Evolutionary conservation across 2,329 filamentous ascomycete genomes (phyloP).

Genomic region (Ramularia collo-cygni): DNA sequence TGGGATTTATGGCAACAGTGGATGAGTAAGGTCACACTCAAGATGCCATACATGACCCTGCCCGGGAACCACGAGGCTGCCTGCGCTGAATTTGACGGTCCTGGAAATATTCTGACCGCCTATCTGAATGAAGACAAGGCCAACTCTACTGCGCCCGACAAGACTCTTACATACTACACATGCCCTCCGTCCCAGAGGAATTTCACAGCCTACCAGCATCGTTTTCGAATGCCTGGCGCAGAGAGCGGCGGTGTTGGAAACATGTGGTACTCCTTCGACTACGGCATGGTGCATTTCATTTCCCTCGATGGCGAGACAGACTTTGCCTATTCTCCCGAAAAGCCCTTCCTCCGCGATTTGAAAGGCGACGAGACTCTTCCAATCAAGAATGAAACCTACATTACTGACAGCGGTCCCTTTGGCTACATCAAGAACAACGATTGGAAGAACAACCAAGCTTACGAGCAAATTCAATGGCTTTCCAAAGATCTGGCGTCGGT

Average conservation of each 20-base stretch:
- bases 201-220: slow-evolving; percentile 46
- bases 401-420: slow-evolving; percentile 46
- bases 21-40: slow-evolving; percentile 37
- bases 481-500: slow-evolving; percentile 40
- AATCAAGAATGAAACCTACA: slow-evolving; percentile 37
- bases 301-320: slow-evolving; percentile 45
- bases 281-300: slow-evolving; percentile 48
- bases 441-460: slow-evolving; percentile 37
- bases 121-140: slow-evolving; percentile 40
- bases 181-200: slow-evolving; percentile 47
- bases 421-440: slow-evolving; percentile 35
- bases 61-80: slow-evolving; percentile 47
- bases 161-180: slow-evolving; percentile 44
- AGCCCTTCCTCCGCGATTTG: slow-evolving; percentile 40
- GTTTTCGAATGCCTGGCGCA: slow-evolving; percentile 46
- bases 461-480: slow-evolving; percentile 44
- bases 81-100: slow-evolving; percentile 45
- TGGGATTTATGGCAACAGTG: slow-evolving; percentile 49
- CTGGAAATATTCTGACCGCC: slow-evolving; percentile 39
- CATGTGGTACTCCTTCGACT: slow-evolving; percentile 52
- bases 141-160: slow-evolving; percentile 33
- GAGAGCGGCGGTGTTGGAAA: slow-evolving; percentile 45
- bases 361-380: slow-evolving; percentile 29
- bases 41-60: slow-evolving; percentile 45
- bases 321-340: slow-evolving; percentile 43